Evolutionary conservation across 108 stramenopile genomes (phyloP).

Genomic region (Poteriospumella lacustris): DNA sequence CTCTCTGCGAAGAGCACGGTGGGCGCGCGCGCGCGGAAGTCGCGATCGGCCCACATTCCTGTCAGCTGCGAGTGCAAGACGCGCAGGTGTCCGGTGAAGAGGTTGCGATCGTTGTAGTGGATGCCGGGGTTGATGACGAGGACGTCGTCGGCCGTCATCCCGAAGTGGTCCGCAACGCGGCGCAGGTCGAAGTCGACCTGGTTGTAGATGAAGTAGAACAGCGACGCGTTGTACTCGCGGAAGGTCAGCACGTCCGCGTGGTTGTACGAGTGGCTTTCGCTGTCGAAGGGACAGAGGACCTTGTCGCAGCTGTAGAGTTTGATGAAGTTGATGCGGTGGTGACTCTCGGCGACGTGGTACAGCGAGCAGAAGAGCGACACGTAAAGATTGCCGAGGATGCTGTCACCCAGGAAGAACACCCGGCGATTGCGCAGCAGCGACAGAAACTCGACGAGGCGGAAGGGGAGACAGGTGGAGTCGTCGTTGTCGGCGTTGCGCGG

Average conservation of each 20-base stretch:
- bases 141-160: neutral
- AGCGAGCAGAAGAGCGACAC: neutral
- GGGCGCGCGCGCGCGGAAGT: neutral
- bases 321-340: neutral
- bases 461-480: neutral
- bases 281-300: neutral
- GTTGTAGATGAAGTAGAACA: neutral
- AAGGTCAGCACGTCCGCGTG: neutral
- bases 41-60: neutral
- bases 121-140: neutral
- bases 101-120: neutral
- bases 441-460: neutral
- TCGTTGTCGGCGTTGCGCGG: neutral
- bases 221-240: neutral
- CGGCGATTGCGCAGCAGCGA: neutral
- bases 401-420: neutral
- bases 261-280: neutral
- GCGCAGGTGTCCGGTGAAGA: neutral
- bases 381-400: neutral
- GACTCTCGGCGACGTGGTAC: neutral
- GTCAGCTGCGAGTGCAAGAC: neutral
- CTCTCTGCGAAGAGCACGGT: neutral
- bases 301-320: neutral
- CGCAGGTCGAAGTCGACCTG: neutral
- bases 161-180: neutral